Base-by-base conservation (phyloP, 768 basidiomycete species). In the Mycena polygramma region DNA sequence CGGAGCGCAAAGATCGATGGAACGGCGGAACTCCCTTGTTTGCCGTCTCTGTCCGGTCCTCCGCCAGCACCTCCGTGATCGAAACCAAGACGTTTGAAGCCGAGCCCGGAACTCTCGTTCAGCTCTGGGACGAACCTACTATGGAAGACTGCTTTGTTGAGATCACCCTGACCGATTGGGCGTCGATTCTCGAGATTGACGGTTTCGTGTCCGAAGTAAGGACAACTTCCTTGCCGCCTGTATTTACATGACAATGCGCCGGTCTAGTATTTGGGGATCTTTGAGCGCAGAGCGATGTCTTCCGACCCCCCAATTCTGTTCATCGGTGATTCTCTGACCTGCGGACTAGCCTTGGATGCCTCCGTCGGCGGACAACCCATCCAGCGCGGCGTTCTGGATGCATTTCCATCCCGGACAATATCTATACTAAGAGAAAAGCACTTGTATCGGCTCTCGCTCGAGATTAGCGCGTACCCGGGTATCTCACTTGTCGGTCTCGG, bases 251-350 rank as follows among this genome's bases (percentile, higher is more conserved):
- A n/a, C 49, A 10, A 55, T 22, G 24, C 24, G 8, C 3, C 11
- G 36, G 53, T 14, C 2, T 14, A 55, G 61, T n/a, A 36, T 58
- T 7, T 20, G 13, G 26, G 7, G 14, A 2, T 37, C 51, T 35
- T 70, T 2, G n/a, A 19, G 36, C 57, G 20, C 20, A 1, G n/a
- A 14, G 7, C 13, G 39, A 2, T 14, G 52, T 13, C 15, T 1
- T n/a, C 41, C 24, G 2, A 51, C 22, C 19, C 17, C 37, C 45
- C 45, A 26, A 66, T 71, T 4, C 35, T 71, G 13, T 71, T 71
- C 48, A 63, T 71, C 36, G 70, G 70, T 17, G 70, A 71, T 43
- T 71, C 70, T 3, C 57, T 71, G 20, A 51, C 70, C 5, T 66
- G 64, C 45, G 70, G 70, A n/a, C 41, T 71, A 7, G 64, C 70